Evolutionary conservation across 1,284 basidiomycete species (phyloP).

Genomic region (Papiliotrema laurentii): DNA sequence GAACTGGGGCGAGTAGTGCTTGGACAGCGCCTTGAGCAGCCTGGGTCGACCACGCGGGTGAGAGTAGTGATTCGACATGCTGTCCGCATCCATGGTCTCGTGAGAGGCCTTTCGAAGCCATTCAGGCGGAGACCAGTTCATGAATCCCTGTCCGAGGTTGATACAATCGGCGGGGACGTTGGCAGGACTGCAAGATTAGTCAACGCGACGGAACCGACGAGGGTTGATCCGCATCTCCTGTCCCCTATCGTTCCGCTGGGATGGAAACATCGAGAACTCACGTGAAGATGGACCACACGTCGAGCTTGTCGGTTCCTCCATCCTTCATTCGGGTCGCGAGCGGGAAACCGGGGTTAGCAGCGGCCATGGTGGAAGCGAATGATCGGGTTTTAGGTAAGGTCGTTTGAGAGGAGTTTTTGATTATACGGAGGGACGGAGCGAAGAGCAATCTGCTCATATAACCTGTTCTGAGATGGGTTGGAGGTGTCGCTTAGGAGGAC

Average conservation of each 20-base stretch:
- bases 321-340: slow-evolving; percentile 44
- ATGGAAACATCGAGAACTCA: slow-evolving; percentile 45
- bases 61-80: slow-evolving; percentile 80
- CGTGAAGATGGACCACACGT: slow-evolving; percentile 94
- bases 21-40: slow-evolving; percentile 76
- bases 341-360: slow-evolving; percentile 23
- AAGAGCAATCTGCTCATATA: neutral
- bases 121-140: slow-evolving; percentile 72
- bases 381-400: neutral
- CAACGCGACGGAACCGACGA: neutral
- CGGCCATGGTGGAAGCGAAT: slow-evolving; percentile 1
- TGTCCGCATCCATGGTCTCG: slow-evolving; percentile 60
- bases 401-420: neutral
- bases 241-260: neutral
- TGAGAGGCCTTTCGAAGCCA: slow-evolving; percentile 77
- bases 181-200: slow-evolving; percentile 57
- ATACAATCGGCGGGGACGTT: slow-evolving; percentile 82
- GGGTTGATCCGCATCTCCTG: neutral
- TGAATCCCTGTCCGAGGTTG: slow-evolving; percentile 91
- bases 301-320: slow-evolving; percentile 53
- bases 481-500: too few relatives aligned
- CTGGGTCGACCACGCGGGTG: slow-evolving; percentile 82
- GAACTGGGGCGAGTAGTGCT: slow-evolving; percentile 62
- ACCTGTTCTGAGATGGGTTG: too few relatives aligned
- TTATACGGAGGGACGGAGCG: neutral